Evolutionary conservation across 495 filamentous ascomycete species (phyloP), one percentile per base, ranked within the genome.

Genomic region (Aspergillus asperescens): DNA sequence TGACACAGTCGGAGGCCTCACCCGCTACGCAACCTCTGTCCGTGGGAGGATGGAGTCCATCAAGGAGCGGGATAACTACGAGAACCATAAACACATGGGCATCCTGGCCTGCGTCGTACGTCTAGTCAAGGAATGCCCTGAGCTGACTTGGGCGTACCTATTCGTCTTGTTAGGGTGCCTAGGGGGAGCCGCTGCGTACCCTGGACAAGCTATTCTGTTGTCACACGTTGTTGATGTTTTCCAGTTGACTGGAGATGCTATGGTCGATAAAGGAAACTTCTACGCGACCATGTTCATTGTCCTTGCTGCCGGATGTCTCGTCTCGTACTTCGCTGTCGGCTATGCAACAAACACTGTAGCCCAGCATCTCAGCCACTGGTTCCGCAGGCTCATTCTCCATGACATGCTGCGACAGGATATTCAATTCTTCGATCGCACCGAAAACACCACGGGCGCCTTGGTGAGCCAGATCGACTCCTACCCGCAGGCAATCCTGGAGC

Each of bases 371-470:
- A 79, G 96, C 52, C 86, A 88, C 62, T 82, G 89, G 3, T 86
- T 88, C 6, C 80, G 92, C 50, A 81, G 90, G 65, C 74, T 69
- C 44, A 82, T 89, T 20, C 96, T 98, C 75, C 78, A 88, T 29
- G 76, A 82, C 31, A 94, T 96, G 74, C 76, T 97, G n/a, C 85
- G 91, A 5, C 92, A 97, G 61, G 90, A 97, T 54, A 88, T 96
- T 50, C 77, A 78, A 13, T 96, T 89, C 67, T 97, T 95, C 56
- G 92, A 94, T 57, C 78, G 69, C 7, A 87, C 90, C 46, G 81
- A 90, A 57, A 95, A 96, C 59, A 86, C 81, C 37, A 84, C 88
- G 8, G 92, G 92, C 49, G 84, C 88, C 7, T 68, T 97, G 58
- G 90, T 86, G 6, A 85, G 85, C 0, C 63, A 35, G 18, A 19